Percentiles rank a stretch among this genome's conserved stretches.
These are phyloP conservation scores for Colletotrichum echinochloae DNA, from an alignment of 2,329 filamentous ascomycete genomes.

Conservation along the genomic window DNA sequence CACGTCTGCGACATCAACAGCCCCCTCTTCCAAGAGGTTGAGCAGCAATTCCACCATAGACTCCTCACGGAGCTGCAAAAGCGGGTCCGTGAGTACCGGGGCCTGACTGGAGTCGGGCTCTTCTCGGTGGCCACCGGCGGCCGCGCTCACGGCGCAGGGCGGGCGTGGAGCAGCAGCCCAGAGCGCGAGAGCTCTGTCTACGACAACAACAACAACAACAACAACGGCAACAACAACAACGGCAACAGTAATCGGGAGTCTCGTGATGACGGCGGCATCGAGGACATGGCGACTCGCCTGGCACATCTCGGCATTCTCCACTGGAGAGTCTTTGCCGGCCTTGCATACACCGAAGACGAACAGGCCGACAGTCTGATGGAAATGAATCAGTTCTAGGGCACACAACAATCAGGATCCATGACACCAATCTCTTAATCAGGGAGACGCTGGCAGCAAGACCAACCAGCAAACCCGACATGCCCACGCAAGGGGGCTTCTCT, in stretches of 20 bases:
- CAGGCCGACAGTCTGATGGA: slow-evolving; percentile 52
- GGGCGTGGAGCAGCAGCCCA: slow-evolving; percentile 49
- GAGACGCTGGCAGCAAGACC: slow-evolving; percentile 14
- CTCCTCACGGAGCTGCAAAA: slow-evolving; percentile 61
- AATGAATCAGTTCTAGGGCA: slow-evolving; percentile 43
- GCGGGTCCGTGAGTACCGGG: slow-evolving; percentile 65
- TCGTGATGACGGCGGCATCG: slow-evolving; percentile 66
- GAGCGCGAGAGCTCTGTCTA: slow-evolving; percentile 45
- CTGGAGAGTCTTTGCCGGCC: slow-evolving; percentile 87
- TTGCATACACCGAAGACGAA: slow-evolving; percentile 71
- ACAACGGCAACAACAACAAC: slow-evolving; percentile 47
- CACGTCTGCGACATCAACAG: slow-evolving; percentile 58
- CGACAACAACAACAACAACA: slow-evolving; percentile 47
- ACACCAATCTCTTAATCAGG: slow-evolving; percentile 7
- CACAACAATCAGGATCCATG: neutral
- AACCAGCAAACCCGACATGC: slow-evolving; percentile 17
- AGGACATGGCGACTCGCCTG: slow-evolving; percentile 80
- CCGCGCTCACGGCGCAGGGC: slow-evolving; percentile 55
- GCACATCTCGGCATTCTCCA: slow-evolving; percentile 88
- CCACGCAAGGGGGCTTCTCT: slow-evolving; percentile 29
- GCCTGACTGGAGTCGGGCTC: slow-evolving; percentile 63
- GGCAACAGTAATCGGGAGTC: slow-evolving; percentile 53
- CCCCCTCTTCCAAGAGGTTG: slow-evolving; percentile 61
- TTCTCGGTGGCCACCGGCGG: slow-evolving; percentile 68
- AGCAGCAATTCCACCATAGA: slow-evolving; percentile 62